These are phyloP conservation scores for Pilobolus umbonatus DNA, from an alignment of 192 early-diverging fungal species.

Conservation along the genomic window DNA sequence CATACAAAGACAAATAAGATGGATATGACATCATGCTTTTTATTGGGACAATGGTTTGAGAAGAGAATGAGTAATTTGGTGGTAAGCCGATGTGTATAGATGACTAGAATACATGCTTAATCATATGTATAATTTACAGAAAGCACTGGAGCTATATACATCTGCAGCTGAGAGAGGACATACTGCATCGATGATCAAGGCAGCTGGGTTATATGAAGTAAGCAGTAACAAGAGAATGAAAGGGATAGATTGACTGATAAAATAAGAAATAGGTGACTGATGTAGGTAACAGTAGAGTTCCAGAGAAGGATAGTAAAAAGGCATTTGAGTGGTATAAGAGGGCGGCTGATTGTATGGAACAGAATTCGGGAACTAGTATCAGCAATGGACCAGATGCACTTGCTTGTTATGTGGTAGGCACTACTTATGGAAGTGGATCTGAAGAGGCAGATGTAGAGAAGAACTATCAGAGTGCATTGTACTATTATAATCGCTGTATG, in stretches of 20 bases:
- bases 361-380: background rate
- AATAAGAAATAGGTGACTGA: background rate
- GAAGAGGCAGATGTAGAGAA: conserved; percentile 28
- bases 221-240: background rate
- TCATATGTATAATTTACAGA: conserved; percentile 1
- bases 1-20: conserved; percentile 14
- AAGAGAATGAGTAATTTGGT: conserved; percentile 22
- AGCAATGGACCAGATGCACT: conserved; percentile 28
- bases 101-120: background rate
- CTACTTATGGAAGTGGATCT: conserved; percentile 27
- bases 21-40: conserved; percentile 32
- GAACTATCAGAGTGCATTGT: conserved; percentile 25
- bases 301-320: conserved; percentile 22
- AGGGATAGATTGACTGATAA: background rate
- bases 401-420: conserved; percentile 36
- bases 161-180: conserved; percentile 29
- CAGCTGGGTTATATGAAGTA: conserved; percentile 36
- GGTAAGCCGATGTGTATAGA: conserved; percentile 7
- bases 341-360: conserved; percentile 23
- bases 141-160: conserved; percentile 24
- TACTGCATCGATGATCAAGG: conserved; percentile 33
- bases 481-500: conserved; percentile 35
- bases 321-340: conserved; percentile 37
- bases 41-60: conserved; percentile 32
- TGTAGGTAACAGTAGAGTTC: background rate